Conservation (phyloP, 2,329 filamentous ascomycete genomes). For the Didymosphaeria variabile region DNA sequence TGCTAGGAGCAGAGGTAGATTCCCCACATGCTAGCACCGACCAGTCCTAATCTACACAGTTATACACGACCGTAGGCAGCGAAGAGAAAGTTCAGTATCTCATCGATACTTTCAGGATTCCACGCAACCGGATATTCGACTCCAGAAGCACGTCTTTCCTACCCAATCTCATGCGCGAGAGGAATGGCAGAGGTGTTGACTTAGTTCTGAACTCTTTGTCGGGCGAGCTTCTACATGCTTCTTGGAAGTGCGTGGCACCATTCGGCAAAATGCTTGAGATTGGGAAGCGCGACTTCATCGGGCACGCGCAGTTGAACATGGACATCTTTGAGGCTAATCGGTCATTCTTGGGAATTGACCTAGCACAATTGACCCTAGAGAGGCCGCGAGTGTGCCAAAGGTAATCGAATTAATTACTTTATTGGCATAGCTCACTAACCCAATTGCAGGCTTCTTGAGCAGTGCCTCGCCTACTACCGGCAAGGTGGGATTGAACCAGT, state of each 20-base stretch:
- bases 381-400: neutral
- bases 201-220: constrained; percentile 39
- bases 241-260: constrained; percentile 55
- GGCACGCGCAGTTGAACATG: neutral
- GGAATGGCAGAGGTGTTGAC: constrained; percentile 38
- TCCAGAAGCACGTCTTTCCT: constrained; percentile 33
- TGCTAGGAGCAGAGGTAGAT: constrained; percentile 26
- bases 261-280: constrained; percentile 22
- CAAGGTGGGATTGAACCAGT: neutral
- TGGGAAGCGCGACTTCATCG: constrained; percentile 22
- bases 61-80: constrained; percentile 38
- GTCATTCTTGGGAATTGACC: neutral
- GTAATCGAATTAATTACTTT: neutral
- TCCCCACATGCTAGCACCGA: no score
- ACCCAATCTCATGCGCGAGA: constrained; percentile 26
- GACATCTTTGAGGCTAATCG: neutral
- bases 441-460: neutral
- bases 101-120: constrained; percentile 33
- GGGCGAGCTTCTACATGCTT: constrained; percentile 39
- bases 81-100: constrained; percentile 35
- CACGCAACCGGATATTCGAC: constrained; percentile 38
- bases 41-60: neutral
- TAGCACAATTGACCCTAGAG: neutral
- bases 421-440: neutral
- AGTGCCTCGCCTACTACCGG: neutral